phyloP scores from a whole-genome alignment of 2,329 filamentous ascomycete species.

The Fusarium duplospermum region DNA sequence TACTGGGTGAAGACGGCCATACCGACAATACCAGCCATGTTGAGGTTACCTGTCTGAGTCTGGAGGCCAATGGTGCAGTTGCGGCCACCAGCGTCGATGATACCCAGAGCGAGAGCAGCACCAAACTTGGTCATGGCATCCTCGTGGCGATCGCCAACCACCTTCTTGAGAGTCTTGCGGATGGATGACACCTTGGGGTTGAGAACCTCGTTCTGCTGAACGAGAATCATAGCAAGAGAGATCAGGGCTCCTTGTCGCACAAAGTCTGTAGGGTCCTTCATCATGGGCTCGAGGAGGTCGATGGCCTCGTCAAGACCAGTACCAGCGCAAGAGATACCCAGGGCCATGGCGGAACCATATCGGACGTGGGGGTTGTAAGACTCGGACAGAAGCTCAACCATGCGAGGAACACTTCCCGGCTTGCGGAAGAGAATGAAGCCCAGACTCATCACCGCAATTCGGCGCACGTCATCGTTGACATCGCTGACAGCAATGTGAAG shows the following conservation, averaged over 20 bases:
- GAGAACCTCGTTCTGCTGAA: slow-evolving; percentile 99
- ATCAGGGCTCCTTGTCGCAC: slow-evolving; percentile 97
- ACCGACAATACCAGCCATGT: slow-evolving; percentile 97
- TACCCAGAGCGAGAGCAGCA: slow-evolving; percentile 91
- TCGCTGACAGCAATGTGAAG: slow-evolving; percentile 97
- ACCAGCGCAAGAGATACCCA: slow-evolving; percentile 97
- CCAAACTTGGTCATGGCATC: slow-evolving; percentile 99
- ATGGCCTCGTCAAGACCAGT: slow-evolving; percentile 97
- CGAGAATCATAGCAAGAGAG: slow-evolving; percentile 95
- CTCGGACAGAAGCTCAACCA: slow-evolving; percentile 98
- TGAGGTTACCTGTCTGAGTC: slow-evolving; percentile 97
- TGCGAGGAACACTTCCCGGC: slow-evolving; percentile 94
- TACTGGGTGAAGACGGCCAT: slow-evolving; percentile 99
- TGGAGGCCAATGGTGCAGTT: slow-evolving; percentile 99
- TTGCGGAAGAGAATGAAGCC: slow-evolving; percentile 99
- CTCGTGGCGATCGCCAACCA: slow-evolving; percentile 93
- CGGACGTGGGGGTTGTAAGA: slow-evolving; percentile 99
- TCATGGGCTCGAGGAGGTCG: slow-evolving; percentile 97
- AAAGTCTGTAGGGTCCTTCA: slow-evolving; percentile 99
- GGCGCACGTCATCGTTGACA: slow-evolving; percentile 95
- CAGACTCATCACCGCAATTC: slow-evolving; percentile 96
- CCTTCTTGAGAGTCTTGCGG: slow-evolving; percentile 93
- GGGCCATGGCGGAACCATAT: slow-evolving; percentile 97
- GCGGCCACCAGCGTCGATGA: slow-evolving; percentile 96
- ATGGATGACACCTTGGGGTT: slow-evolving; percentile 95